Percentiles rank a stretch among this genome's conserved stretches.
phyloP scores from a whole-genome alignment of 192 early-diverging fungal genomes.

The Coemansia sp. region DNA sequence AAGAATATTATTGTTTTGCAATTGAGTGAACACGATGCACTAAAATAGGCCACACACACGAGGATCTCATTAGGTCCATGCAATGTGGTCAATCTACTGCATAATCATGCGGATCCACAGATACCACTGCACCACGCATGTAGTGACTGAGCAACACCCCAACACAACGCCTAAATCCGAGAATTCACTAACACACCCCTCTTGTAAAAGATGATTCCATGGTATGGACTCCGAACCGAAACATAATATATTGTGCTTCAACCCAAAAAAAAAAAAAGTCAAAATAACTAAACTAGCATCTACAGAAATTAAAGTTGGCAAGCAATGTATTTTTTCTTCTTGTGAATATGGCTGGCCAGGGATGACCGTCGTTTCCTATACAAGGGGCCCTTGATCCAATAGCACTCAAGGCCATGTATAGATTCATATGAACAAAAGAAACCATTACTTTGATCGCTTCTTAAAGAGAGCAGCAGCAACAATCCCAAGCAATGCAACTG shows the following conservation, averaged over 20 bases:
- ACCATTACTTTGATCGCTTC: conserved; percentile 31
- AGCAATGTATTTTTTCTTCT: neutral
- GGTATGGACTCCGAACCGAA: neutral
- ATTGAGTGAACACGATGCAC: neutral
- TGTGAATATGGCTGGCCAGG: neutral
- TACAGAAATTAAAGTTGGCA: neutral
- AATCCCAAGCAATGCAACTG: conserved; percentile 66
- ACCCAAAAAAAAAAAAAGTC: neutral
- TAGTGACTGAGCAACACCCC: neutral
- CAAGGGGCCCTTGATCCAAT: no score
- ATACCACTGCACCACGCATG: neutral
- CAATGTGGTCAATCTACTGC: neutral
- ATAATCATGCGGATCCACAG: neutral
- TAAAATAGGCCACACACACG: neutral
- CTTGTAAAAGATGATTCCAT: no score
- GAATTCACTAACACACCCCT: neutral
- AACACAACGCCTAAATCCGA: neutral
- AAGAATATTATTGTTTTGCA: neutral
- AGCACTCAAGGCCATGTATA: neutral
- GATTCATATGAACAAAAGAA: neutral
- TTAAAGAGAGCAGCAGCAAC: conserved; percentile 53
- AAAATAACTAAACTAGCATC: neutral
- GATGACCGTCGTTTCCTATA: no score
- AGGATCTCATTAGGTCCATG: neutral
- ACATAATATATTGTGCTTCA: neutral